Conservation (phyloP, 2,329 filamentous ascomycete genomes). For the Aspergillus sp. region DNA sequence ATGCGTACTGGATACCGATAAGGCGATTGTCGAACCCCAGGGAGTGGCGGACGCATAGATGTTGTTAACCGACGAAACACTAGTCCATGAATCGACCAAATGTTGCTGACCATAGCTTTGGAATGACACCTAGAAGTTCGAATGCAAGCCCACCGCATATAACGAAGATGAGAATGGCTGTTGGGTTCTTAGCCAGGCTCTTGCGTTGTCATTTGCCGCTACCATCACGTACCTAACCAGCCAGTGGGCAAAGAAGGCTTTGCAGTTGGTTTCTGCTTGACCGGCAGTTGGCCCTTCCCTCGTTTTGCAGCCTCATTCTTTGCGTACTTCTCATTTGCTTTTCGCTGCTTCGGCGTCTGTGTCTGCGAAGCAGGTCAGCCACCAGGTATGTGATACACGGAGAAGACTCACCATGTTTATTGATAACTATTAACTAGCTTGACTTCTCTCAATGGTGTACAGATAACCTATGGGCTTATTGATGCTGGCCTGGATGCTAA, state of each 20-base stretch:
- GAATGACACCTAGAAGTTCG: slow-evolving; percentile 46
- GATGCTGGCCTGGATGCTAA: too few relatives aligned
- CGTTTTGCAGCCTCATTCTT: slow-evolving; percentile 54
- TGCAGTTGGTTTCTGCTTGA: slow-evolving; percentile 43
- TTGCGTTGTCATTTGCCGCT: background rate
- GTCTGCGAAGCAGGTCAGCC: slow-evolving; percentile 32
- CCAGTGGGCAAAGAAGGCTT: slow-evolving; percentile 50
- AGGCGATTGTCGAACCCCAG: background rate
- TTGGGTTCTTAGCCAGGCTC: slow-evolving; percentile 7
- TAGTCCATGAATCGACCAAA: slow-evolving; percentile 21
- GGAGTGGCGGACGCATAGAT: background rate
- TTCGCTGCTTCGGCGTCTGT: slow-evolving; percentile 60
- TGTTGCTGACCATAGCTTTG: slow-evolving; percentile 34
- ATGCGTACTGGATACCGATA: too few relatives aligned
- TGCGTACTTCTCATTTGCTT: slow-evolving; percentile 57
- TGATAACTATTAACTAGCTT: too few relatives aligned
- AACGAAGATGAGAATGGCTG: slow-evolving; percentile 57
- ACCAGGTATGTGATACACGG: background rate
- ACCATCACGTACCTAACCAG: slow-evolving; percentile 52
- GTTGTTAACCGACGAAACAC: slow-evolving; percentile 4
- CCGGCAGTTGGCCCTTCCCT: slow-evolving; percentile 44
- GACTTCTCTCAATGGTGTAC: too few relatives aligned
- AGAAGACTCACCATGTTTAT: background rate
- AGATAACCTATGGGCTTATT: too few relatives aligned
- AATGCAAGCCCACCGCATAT: slow-evolving; percentile 56